Base-by-base conservation (phyloP, 805 yeast species). In the Pichia paraexigua region DNA sequence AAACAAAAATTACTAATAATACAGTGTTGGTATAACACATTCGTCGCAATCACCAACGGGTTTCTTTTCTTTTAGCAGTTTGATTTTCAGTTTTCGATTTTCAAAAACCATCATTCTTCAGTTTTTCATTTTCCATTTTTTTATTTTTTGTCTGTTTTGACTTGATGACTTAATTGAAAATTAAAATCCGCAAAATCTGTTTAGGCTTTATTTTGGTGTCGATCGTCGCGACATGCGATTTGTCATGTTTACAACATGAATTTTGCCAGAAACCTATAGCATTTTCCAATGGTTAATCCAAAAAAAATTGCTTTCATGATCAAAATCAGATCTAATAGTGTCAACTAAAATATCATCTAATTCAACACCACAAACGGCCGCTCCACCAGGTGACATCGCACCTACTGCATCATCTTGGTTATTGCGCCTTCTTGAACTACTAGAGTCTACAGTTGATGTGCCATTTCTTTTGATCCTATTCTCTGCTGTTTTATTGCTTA, bases 361-460 rank as follows among this genome's bases (percentile, higher is more conserved):
- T 27, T 52, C 55, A 15, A 52, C 42, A 9, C 49, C 53, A 18
- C 51, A 48, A 15, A 43, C 53, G 7, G 49, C 54, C 7, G 45
- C 50, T 22, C 50, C 50, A 17, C 32, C 28, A 15, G 49, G 49
- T 3, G 49, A 40, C 13, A 46, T 41, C 10, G 25, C 8, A 18
- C 45, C 49, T 3, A 22, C 39, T 21, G 41, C 48, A 35, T 35
- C 39, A 2, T 7, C 6, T n/a, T 35, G 39, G 7, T n/a, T 35
- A n/a, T 17, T 35, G 8, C 5, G 4, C 12, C 37, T 15, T 15
- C 37, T 15, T 6, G 37, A 13, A 21, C 25, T 20, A 5, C n/a
- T 13, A 22, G 25, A 15, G 21, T 42, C 18, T 17, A n/a, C 30
- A 1, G 43, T 17, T 45, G 43, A 30, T 30, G 28, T 12, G 4